Conservation (phyloP, 2,329 filamentous ascomycete species). For the Diaporthe citrichinensis region DNA sequence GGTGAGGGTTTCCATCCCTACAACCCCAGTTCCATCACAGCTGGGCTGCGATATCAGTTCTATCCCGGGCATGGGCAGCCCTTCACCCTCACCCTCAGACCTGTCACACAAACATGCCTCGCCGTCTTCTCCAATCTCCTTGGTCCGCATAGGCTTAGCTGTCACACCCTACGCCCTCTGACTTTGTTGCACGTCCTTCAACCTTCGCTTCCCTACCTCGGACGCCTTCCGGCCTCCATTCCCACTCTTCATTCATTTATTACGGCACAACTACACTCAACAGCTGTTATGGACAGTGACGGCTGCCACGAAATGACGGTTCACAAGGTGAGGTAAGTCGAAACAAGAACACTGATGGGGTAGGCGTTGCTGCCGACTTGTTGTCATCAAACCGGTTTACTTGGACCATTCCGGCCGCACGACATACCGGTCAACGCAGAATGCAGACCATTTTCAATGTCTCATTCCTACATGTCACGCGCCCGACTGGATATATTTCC, state of each 20-base stretch:
- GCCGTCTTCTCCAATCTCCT: not conserved
- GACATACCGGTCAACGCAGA: not conserved
- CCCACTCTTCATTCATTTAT: not conserved
- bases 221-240: not conserved
- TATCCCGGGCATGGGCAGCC: not conserved
- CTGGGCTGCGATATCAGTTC: conserved; percentile 9
- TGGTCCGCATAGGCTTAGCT: not conserved
- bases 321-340: conserved; percentile 35
- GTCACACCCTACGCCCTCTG: not conserved
- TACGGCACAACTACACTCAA: not conserved
- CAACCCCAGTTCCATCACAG: not conserved
- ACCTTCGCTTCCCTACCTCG: not conserved
- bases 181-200: not conserved
- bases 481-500: not conserved
- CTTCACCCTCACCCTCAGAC: conserved; percentile 13
- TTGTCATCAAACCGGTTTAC: not conserved
- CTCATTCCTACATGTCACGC: too few relatives aligned
- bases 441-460: not conserved
- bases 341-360: not conserved
- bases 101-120: not conserved
- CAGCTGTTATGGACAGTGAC: not conserved
- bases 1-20: not conserved
- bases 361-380: not conserved
- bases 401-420: not conserved
- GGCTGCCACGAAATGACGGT: conserved; percentile 1